phyloP scores from a whole-genome alignment of 345 rosid species.

The Acer yangbiense region DNA sequence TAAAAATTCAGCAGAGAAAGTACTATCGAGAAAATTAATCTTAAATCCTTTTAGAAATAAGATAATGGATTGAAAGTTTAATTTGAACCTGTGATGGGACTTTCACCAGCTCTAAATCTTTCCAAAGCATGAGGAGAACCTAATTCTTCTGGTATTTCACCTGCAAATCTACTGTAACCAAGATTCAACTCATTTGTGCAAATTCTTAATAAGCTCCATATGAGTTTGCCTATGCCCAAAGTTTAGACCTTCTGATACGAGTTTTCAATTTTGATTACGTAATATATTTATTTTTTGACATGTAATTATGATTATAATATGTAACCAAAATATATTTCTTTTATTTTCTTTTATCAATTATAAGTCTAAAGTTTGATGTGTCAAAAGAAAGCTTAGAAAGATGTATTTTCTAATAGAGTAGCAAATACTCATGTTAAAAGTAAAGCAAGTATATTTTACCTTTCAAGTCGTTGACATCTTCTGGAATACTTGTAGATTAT shows the following conservation, averaged over 20 bases:
- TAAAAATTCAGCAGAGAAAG: neutral
- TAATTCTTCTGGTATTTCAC: slow-evolving; percentile 1
- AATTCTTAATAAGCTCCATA: neutral
- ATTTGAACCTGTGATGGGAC: neutral
- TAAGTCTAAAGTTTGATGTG: neutral
- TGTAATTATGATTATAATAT: no score
- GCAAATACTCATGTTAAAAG: neutral
- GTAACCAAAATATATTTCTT: no score
- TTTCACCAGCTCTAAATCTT: no score
- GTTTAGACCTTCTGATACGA: no score
- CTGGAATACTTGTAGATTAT: neutral
- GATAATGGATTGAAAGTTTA: no score
- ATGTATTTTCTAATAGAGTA: neutral
- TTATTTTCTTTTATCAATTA: no score
- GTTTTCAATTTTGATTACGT: no score
- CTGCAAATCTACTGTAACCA: neutral
- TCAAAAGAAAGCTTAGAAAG: neutral
- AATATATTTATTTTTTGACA: no score
- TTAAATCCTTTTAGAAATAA: no score
- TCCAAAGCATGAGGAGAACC: slow-evolving; percentile 1
- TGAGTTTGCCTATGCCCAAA: neutral
- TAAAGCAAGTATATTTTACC: no score
- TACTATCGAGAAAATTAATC: neutral
- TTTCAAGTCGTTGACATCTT: neutral
- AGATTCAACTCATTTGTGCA: neutral